A percentile compares a stretch with the other conserved stretches of the same genome.
These are phyloP conservation scores for Haplographium delicatum DNA, from an alignment of 495 filamentous ascomycete genomes.

Conservation along the genomic window DNA sequence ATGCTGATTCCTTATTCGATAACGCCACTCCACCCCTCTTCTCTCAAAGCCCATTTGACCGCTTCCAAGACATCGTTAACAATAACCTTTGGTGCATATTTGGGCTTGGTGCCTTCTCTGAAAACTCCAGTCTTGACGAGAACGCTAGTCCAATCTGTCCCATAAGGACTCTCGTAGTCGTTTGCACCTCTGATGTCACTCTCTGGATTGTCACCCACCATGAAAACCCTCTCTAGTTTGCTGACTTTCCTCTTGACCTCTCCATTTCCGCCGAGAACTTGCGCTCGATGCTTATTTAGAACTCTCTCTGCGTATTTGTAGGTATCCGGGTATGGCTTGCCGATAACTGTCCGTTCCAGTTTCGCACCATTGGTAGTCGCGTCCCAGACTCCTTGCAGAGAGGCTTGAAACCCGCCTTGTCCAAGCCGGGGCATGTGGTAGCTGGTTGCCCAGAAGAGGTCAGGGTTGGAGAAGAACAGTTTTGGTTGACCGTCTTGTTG, in stretches of 20 bases:
- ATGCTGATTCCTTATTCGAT: background rate
- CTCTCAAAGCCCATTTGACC: slow-evolving; percentile 32
- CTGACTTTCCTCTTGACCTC: slow-evolving; percentile 24
- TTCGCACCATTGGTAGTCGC: slow-evolving; percentile 62
- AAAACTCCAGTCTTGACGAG: slow-evolving; percentile 85
- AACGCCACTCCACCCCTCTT: slow-evolving; percentile 20
- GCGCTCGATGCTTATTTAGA: slow-evolving; percentile 53
- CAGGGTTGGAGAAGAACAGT: slow-evolving; percentile 85
- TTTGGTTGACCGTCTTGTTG: slow-evolving; percentile 73
- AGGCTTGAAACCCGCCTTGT: slow-evolving; percentile 85
- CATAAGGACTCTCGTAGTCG: slow-evolving; percentile 54
- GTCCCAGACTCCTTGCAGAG: slow-evolving; percentile 72
- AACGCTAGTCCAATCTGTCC: slow-evolving; percentile 72
- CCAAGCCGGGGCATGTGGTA: slow-evolving; percentile 87
- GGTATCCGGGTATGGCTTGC: slow-evolving; percentile 73
- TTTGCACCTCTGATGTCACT: slow-evolving; percentile 92
- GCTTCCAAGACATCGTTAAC: slow-evolving; percentile 33
- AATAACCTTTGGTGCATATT: slow-evolving; percentile 26
- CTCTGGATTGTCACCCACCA: slow-evolving; percentile 97
- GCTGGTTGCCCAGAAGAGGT: slow-evolving; percentile 78
- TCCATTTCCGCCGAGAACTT: slow-evolving; percentile 29
- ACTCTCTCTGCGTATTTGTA: slow-evolving; percentile 80
- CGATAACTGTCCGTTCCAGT: slow-evolving; percentile 64
- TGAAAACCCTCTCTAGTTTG: slow-evolving; percentile 66
- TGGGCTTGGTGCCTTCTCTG: slow-evolving; percentile 31